These are phyloP conservation scores for Omphalotus olearius DNA, from an alignment of 1,284 basidiomycete species.

Conservation along the genomic window DNA sequence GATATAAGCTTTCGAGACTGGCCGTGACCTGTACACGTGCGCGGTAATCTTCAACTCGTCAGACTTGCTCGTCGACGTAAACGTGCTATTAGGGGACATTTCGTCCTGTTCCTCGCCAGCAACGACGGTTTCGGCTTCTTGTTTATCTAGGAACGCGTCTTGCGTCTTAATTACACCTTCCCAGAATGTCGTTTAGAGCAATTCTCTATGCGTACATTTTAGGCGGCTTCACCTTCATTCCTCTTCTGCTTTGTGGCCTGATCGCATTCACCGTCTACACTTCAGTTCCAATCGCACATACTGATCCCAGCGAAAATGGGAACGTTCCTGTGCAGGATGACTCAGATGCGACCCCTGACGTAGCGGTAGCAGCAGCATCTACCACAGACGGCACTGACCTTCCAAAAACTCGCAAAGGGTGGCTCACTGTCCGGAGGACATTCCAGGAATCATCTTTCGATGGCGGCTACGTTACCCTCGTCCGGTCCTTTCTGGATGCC, in stretches of 20 bases:
- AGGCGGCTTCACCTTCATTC: conserved; percentile 84
- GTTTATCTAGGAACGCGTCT: conserved; percentile 2
- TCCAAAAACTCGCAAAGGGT: conserved; percentile 70
- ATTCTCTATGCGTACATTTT: conserved; percentile 80
- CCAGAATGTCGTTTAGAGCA: conserved; percentile 55
- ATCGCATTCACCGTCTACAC: conserved; percentile 70
- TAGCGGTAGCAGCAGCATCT: conserved; percentile 19
- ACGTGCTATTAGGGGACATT: no score
- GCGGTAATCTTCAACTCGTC: no score
- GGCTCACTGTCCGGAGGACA: conserved; percentile 82
- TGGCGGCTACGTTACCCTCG: conserved; percentile 64
- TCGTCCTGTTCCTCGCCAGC: no score
- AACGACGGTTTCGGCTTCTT: not conserved
- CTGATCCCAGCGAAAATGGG: conserved; percentile 39
- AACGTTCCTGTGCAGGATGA: conserved; percentile 26
- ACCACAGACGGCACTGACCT: conserved; percentile 44
- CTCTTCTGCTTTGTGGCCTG: conserved; percentile 56
- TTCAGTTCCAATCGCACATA: conserved; percentile 68
- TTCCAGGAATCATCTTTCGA: conserved; percentile 65
- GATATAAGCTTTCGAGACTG: no score
- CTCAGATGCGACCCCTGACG: conserved; percentile 24
- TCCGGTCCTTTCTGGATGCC: conserved; percentile 70
- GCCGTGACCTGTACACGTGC: no score
- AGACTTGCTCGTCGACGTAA: no score
- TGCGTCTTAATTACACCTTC: conserved; percentile 1